Evolutionary conservation across 805 yeast genomes (phyloP), one percentile per base, ranked within the genome.

Genomic region (Suhomyces sp.): DNA sequence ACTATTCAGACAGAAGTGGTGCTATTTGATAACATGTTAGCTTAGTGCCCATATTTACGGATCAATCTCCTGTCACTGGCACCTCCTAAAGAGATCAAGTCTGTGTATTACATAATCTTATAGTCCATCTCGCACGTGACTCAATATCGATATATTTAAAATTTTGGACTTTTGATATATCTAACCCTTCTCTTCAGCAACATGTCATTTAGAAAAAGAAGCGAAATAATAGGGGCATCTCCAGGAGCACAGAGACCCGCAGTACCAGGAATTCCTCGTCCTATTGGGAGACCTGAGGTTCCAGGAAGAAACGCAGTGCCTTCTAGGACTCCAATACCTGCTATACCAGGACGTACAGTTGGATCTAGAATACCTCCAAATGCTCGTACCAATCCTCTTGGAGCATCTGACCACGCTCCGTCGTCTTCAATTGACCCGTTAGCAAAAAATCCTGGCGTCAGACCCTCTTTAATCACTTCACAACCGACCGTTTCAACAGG

Each of bases 401-500:
- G 7, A 20, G 23, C 23, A 20, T n/a, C n/a, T n/a, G n/a, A n/a
- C n/a, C 13, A 17, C 9, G 9, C 17, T 6, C 27, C 27, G 5
- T 17, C 13, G 11, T 14, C 14, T 25, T n/a, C n/a, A n/a, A n/a
- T n/a, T n/a, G n/a, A n/a, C n/a, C n/a, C n/a, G n/a, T n/a, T n/a
- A n/a, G 16, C 25, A 5, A 12, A 33, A 16, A 38, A 25, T 25
- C 39, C 25, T 0, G 88, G 84, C 3, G 66, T 84, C 2, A 72
- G 80, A 43, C 95, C 97, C 0, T 88, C 97, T 0, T 63, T 81
- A 2, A 59, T 81, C 16, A 81, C 88, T 4, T 81, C 95, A 2
- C 81, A 77, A 36, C 81, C 84, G 0, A 77, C 88, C 1, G 71
- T 83, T 1, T 86, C 97, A 1, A 82, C 95, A 0, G 97, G 97